Percentiles rank a stretch among this genome's conserved stretches.
phyloP scores from a whole-genome alignment of 2,329 filamentous ascomycete genomes.

The Fusarium drepaniforme region DNA sequence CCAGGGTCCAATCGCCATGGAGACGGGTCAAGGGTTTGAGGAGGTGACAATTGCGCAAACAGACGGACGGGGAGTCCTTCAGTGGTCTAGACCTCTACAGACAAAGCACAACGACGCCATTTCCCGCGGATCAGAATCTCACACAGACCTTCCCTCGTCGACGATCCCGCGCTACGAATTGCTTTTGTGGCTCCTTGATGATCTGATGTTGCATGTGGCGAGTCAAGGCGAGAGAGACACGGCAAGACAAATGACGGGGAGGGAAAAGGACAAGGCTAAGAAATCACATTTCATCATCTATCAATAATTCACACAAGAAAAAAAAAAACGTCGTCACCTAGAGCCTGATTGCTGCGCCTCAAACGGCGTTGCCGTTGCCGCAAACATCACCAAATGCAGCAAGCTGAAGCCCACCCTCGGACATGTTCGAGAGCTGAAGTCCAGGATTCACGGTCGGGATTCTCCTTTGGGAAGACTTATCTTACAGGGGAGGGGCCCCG shows the following conservation, averaged over 20 bases:
- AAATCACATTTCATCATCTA: background rate
- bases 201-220: background rate
- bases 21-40: background rate
- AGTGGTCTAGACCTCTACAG: background rate
- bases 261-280: background rate
- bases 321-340: background rate
- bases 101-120: background rate
- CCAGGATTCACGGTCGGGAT: conserved; percentile 12
- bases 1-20: conserved; percentile 11
- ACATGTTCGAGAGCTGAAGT: background rate
- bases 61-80: no score
- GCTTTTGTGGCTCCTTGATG: background rate
- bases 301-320: background rate
- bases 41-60: background rate
- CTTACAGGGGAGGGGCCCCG: background rate
- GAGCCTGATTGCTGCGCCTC: background rate
- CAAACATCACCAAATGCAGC: background rate
- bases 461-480: conserved; percentile 8
- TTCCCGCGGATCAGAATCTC: conserved; percentile 4
- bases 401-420: background rate
- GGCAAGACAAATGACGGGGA: background rate
- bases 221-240: conserved; percentile 1
- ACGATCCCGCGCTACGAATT: background rate
- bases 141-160: background rate
- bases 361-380: conserved; percentile 9